Percentiles rank a stretch among this genome's conserved stretches.
These are phyloP conservation scores for Cercophora newfieldiana DNA, from an alignment of 495 filamentous ascomycete genomes.

Conservation along the genomic window DNA sequence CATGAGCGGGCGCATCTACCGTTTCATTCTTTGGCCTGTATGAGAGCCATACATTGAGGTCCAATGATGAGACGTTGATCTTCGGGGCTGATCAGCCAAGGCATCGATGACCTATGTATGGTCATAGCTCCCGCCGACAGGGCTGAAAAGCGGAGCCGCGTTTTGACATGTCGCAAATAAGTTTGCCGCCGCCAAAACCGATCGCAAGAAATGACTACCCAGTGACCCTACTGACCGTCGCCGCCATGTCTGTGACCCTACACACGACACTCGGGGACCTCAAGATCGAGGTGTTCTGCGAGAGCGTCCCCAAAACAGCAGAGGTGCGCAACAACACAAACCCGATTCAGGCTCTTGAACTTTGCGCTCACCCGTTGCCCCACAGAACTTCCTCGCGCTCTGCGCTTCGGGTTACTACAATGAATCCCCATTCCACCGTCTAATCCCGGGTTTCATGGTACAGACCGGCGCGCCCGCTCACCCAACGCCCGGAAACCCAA, in stretches of 20 bases:
- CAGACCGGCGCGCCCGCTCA: slow-evolving; percentile 80
- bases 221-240: not conserved
- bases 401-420: slow-evolving; percentile 89
- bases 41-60: not conserved
- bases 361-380: slow-evolving; percentile 59
- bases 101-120: not conserved
- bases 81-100: not conserved
- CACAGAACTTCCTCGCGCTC: slow-evolving; percentile 92
- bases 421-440: slow-evolving; percentile 84
- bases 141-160: not conserved
- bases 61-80: not conserved
- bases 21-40: no score
- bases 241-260: slow-evolving; percentile 66
- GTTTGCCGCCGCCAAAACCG: not conserved
- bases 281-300: slow-evolving; percentile 96
- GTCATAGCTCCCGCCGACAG: not conserved
- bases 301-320: slow-evolving; percentile 86
- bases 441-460: slow-evolving; percentile 88
- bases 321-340: slow-evolving; percentile 51
- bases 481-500: slow-evolving; percentile 61
- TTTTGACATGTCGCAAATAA: not conserved
- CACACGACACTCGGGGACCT: slow-evolving; percentile 89
- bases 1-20: no score
- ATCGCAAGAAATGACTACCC: not conserved
- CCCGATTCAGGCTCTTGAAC: not conserved